Base-by-base conservation (phyloP, 768 basidiomycete genomes). In the Auricularia sp. region DNA sequence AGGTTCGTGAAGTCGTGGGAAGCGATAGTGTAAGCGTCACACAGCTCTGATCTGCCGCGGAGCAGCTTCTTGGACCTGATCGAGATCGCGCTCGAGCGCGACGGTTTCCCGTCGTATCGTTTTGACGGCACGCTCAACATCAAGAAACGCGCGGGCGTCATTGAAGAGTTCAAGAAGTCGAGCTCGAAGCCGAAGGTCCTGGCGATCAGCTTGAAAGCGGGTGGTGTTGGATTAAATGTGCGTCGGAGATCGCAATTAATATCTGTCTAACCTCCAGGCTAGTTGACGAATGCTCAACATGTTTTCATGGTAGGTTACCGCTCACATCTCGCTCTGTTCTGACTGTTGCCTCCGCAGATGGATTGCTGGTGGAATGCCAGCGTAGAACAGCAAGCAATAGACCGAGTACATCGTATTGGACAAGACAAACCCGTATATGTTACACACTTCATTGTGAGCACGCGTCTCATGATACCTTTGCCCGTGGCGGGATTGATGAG, bases 71-170 rank as follows among this genome's bases (percentile, higher is more conserved):
- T 96, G 64, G 89, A 94, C 70, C 78, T 95, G 16, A 92, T 95
- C 64, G 85, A 92, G 69, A 73, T 77, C 1, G 85, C 81, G 3
- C 77, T 95, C 63, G 80, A 86, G 62, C 85, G 89, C 21, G 90
- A 94, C 70, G 74, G 75, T 1, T 79, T 92, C 67, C 77, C 83
- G 54, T 86, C 84, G 70, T 86, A 85, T 68, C 84, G 96, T 21
- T 93, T 98, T 70, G 96, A 98, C 72, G 96, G 96, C 1, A 85
- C 91, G 0, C 93, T 98, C 91, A 87, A 87, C 69, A 80, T 96
- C 67, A 90, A 88, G 76, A 89, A 88, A 72, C 83, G 92, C 64
- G 84, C 82, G 45, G 81, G 82, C 8, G 89, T 92, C 2, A 80
- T 98, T 45, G 79, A 84, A 54, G 86, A 86, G 67, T 98, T 98